These are phyloP conservation scores for Aspergillus sp. DNA, from an alignment of 2,329 filamentous ascomycete species.

Conservation along the genomic window DNA sequence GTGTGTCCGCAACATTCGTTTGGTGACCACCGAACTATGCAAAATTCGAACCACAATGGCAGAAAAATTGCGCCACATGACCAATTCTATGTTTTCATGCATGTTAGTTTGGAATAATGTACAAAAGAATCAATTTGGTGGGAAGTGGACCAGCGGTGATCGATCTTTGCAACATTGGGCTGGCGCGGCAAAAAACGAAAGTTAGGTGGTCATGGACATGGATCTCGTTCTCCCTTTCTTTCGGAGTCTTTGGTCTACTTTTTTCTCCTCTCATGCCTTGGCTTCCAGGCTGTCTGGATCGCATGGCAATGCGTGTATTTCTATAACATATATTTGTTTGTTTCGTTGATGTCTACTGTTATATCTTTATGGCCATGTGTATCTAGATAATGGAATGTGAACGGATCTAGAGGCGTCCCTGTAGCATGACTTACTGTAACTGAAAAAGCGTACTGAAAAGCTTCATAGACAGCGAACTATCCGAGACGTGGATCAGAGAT, in stretches of 20 bases:
- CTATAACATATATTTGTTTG: constrained; percentile 29
- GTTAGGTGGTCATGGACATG: constrained; percentile 10
- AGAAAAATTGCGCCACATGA: neutral
- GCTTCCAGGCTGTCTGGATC: constrained; percentile 22
- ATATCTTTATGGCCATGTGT: constrained; percentile 22
- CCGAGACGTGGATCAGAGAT: too few species aligned
- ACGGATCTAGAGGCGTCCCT: constrained; percentile 8
- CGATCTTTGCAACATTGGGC: neutral
- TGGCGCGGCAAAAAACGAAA: constrained; percentile 12
- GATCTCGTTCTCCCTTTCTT: constrained; percentile 12
- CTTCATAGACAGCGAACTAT: too few species aligned
- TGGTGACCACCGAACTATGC: neutral
- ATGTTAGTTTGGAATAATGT: constrained; percentile 1
- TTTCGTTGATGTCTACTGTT: constrained; percentile 19
- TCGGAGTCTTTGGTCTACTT: constrained; percentile 15
- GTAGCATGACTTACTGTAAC: neutral
- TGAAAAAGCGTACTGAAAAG: too few species aligned
- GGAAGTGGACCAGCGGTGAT: neutral
- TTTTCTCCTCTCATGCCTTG: constrained; percentile 20
- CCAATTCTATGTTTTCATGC: neutral
- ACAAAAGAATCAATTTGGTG: neutral
- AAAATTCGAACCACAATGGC: too few species aligned
- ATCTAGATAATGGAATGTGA: constrained; percentile 30
- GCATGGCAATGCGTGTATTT: constrained; percentile 35
- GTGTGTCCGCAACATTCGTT: neutral